Base-by-base conservation (phyloP, 2,329 filamentous ascomycete species). In the Camptophora hylomeconis region DNA sequence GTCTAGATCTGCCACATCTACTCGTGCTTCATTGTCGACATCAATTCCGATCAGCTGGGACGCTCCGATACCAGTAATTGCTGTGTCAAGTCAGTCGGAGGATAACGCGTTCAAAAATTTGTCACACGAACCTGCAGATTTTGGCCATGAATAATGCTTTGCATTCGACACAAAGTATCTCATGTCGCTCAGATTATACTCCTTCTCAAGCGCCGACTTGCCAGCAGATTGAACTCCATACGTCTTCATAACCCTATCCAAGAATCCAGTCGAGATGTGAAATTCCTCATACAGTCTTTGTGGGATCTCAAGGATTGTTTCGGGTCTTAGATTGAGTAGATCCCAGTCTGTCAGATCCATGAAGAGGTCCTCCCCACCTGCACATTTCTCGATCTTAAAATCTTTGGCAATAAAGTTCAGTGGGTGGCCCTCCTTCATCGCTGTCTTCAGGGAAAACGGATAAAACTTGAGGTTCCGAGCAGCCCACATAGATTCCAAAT, bases 101-200 rank as follows among this genome's bases (percentile, higher is more conserved):
- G 3, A 31, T 8, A 35, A 14, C 23, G 11, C 7, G 7, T 7
- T 5, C 9, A 10, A 20, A 22, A 16, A 22, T 6, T 13, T 2
- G 17, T 5, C 3, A 1, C 2, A 44, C 53, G 37, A 32, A 63
- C 61, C 60, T n/a, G 45, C 55, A 26, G 52, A 52, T 31, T 65
- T 65, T 0, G 60, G 60, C 61, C 61, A 65, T 0, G 58, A 63
- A 36, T 65, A 65, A 36, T 65, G 61, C 1, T 52, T 45, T 2
- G n/a, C n/a, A n/a, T n/a, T n/a, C n/a, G n/a, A n/a, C n/a, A n/a
- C n/a, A n/a, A n/a, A n/a, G n/a, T n/a, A n/a, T n/a, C n/a, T n/a
- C n/a, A n/a, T n/a, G n/a, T n/a, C n/a, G n/a, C n/a, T n/a, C n/a
- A n/a, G n/a, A n/a, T n/a, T n/a, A n/a, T n/a, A n/a, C n/a, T n/a